Evolutionary conservation across 139 green algal species (phyloP).

Genomic region (Coelastrella sp.): DNA sequence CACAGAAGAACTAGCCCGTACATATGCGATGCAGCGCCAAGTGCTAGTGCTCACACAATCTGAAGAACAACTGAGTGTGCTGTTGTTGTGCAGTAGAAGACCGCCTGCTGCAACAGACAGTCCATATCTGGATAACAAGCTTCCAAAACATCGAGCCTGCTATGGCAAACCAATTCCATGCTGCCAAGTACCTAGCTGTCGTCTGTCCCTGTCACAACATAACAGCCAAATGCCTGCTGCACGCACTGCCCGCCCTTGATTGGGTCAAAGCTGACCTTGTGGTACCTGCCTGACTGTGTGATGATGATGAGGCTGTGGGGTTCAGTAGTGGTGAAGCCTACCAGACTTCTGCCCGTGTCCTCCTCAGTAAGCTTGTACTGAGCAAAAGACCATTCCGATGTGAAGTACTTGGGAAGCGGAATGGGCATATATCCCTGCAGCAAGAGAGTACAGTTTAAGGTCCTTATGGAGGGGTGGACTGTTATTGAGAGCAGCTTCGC

Average conservation of each 20-base stretch:
- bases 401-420: conserved; percentile 87
- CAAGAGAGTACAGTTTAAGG: too few relatives aligned
- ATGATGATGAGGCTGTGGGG: conserved; percentile 61
- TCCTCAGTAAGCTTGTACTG: conserved; percentile 75
- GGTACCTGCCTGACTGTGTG: conserved; percentile 59
- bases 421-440: conserved; percentile 67
- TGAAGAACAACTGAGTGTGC: too few relatives aligned
- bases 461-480: too few relatives aligned
- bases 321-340: conserved; percentile 40
- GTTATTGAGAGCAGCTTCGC: too few relatives aligned
- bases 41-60: too few relatives aligned
- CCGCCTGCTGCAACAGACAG: too few relatives aligned
- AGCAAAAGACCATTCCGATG: conserved; percentile 89
- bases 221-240: conserved; percentile 42
- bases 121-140: too few relatives aligned
- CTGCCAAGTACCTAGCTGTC: neutral
- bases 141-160: too few relatives aligned
- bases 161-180: too few relatives aligned
- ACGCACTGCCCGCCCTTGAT: conserved; percentile 66
- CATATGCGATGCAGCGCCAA: too few relatives aligned
- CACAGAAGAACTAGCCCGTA: too few relatives aligned
- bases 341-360: conserved; percentile 15
- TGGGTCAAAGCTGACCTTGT: conserved; percentile 77
- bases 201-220: conserved; percentile 8
- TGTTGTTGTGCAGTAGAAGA: too few relatives aligned